phyloP scores from a whole-genome alignment of 345 rosid species.

The Abelmoschus esculentus region DNA sequence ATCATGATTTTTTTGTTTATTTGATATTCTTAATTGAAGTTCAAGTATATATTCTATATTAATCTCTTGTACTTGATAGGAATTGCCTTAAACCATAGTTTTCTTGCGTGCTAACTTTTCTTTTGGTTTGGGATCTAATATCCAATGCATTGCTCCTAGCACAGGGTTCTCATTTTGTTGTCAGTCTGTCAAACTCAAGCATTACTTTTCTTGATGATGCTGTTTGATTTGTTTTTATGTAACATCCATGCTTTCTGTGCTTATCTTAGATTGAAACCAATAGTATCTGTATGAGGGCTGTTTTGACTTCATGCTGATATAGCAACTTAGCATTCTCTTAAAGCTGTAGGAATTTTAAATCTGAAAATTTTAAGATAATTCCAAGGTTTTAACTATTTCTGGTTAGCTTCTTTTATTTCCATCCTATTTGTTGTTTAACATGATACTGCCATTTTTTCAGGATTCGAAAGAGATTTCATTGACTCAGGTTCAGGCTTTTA shows the following conservation, averaged over 20 bases:
- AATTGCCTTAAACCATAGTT: not conserved
- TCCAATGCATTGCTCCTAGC: not conserved
- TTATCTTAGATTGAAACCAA: not conserved
- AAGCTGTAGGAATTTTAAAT: not conserved
- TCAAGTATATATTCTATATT: not conserved
- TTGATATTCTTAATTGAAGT: not conserved
- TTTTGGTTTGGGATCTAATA: not conserved
- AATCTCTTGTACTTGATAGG: not conserved
- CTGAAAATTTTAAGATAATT: not conserved
- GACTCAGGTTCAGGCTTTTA: constrained; percentile 52
- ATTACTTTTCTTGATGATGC: not conserved
- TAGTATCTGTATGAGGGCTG: not conserved
- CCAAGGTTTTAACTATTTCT: not conserved
- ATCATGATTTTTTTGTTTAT: not conserved
- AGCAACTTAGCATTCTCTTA: not conserved
- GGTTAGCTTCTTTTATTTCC: constrained; percentile 1
- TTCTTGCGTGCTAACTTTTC: not conserved
- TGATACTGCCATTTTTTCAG: constrained; percentile 35
- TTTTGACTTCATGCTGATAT: not conserved
- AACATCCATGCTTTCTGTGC: not conserved
- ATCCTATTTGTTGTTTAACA: constrained; percentile 14
- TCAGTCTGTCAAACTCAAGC: not conserved
- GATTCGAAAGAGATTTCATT: constrained; percentile 69
- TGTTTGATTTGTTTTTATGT: not conserved
- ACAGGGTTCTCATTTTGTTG: not conserved